Evolutionary conservation across 768 basidiomycete genomes (phyloP).

Genomic region (Cytidiella melzeri): DNA sequence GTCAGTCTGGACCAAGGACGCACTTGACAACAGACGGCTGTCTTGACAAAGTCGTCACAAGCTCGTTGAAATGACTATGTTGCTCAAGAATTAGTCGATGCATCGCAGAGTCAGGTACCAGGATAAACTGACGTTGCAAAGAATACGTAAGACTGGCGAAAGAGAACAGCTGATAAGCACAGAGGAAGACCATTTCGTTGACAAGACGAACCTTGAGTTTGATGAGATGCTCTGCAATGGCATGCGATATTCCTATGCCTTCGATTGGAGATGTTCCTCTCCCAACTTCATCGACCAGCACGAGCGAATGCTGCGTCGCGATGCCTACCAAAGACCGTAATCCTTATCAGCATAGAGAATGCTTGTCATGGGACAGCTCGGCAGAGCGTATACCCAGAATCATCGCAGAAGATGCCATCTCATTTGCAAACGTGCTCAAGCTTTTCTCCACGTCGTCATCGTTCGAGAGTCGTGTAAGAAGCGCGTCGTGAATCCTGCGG

Average conservation of each 20-base stretch:
- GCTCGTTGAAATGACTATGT: slow-evolving; percentile 76
- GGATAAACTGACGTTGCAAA: slow-evolving; percentile 81
- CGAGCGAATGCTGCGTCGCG: slow-evolving; percentile 61
- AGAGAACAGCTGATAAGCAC: background rate
- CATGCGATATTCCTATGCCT: slow-evolving; percentile 77
- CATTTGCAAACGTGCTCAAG: slow-evolving; percentile 90
- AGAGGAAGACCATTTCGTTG: background rate
- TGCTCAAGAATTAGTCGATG: too few relatives aligned
- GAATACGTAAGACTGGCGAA: slow-evolving; percentile 68
- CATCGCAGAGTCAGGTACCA: too few relatives aligned
- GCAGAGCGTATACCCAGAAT: slow-evolving; percentile 53
- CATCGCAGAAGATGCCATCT: slow-evolving; percentile 92
- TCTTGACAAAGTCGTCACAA: slow-evolving; percentile 67
- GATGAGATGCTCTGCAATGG: slow-evolving; percentile 76
- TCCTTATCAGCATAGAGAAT: slow-evolving; percentile 1
- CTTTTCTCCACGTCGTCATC: slow-evolving; percentile 89
- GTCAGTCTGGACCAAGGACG: too few relatives aligned
- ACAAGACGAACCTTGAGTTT: slow-evolving; percentile 47
- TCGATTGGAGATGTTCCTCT: slow-evolving; percentile 85
- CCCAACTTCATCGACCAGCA: slow-evolving; percentile 90
- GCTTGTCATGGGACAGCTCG: background rate
- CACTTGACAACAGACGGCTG: slow-evolving; percentile 81
- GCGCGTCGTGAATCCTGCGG: slow-evolving; percentile 79
- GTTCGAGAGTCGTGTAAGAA: slow-evolving; percentile 86
- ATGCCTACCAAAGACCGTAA: slow-evolving; percentile 47